phyloP scores from a whole-genome alignment of 2,329 filamentous ascomycete genomes.

The Chaetomium sp. region DNA sequence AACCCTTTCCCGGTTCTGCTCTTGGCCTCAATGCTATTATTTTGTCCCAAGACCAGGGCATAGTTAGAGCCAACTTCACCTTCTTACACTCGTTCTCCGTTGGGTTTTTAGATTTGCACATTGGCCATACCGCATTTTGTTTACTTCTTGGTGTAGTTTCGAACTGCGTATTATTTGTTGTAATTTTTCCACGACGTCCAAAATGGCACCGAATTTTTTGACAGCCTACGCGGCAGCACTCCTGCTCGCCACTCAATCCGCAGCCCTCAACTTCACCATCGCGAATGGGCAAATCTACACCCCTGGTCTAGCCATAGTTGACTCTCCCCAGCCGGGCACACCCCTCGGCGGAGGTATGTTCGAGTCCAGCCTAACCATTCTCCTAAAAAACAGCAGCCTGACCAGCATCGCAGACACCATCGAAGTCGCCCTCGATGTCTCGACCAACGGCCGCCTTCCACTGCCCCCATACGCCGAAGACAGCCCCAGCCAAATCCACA shows the following conservation, averaged over 20 bases:
- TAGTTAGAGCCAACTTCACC: background rate
- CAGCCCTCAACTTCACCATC: conserved; percentile 47
- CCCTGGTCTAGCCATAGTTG: conserved; percentile 59
- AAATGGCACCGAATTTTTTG: conserved; percentile 10
- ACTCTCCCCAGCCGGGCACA: conserved; percentile 59
- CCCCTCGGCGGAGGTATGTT: conserved; percentile 55
- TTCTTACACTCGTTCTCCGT: conserved; percentile 5
- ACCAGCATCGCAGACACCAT: conserved; percentile 40
- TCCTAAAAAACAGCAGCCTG: background rate
- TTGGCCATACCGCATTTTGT: background rate
- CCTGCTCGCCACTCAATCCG: conserved; percentile 9
- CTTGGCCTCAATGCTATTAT: too few relatives aligned
- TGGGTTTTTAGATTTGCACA: background rate
- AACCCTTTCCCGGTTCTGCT: background rate
- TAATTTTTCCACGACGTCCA: background rate
- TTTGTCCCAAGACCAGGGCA: too few relatives aligned
- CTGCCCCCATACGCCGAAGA: conserved; percentile 49
- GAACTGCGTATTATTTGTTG: background rate
- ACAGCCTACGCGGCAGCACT: conserved; percentile 7
- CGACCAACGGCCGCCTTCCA: conserved; percentile 57
- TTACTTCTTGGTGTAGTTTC: background rate
- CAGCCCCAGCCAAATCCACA: conserved; percentile 51
- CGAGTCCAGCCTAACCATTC: background rate
- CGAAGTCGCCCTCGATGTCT: conserved; percentile 61
- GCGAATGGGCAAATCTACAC: conserved; percentile 63